phyloP scores from a whole-genome alignment of 805 yeast genomes.

The Kazachstania africana region DNA sequence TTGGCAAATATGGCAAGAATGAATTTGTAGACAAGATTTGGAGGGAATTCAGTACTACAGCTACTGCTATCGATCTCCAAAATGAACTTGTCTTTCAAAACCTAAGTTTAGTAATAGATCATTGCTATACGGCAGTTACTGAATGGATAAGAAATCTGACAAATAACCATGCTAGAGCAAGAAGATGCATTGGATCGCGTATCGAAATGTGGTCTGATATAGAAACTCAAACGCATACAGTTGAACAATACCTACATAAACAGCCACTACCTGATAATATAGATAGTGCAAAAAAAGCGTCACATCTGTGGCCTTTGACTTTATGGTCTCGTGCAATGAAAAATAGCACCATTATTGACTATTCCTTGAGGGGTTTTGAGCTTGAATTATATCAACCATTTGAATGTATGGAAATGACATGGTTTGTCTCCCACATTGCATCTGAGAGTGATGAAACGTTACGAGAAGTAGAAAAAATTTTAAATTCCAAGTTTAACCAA shows the following conservation, averaged over 20 bases:
- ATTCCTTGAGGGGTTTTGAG: slow-evolving; percentile 64
- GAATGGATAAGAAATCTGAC: slow-evolving; percentile 34
- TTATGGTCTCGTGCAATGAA: slow-evolving; percentile 61
- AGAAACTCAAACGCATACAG: slow-evolving; percentile 60
- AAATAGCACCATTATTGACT: slow-evolving; percentile 57
- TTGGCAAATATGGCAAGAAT: slow-evolving; percentile 37
- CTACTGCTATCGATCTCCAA: slow-evolving; percentile 3
- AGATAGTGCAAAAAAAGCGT: slow-evolving; percentile 5
- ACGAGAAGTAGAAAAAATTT: slow-evolving; percentile 24
- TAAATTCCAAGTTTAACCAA: slow-evolving; percentile 25
- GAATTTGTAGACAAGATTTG: slow-evolving; percentile 33
- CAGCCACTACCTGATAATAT: slow-evolving; percentile 19
- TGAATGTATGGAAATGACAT: slow-evolving; percentile 57
- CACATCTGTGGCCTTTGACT: slow-evolving; percentile 51
- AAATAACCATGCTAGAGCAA: slow-evolving; percentile 71
- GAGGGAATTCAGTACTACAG: slow-evolving; percentile 26
- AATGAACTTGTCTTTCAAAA: slow-evolving; percentile 1
- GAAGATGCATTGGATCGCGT: slow-evolving; percentile 57
- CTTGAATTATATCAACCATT: slow-evolving; percentile 59
- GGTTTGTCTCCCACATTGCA: slow-evolving; percentile 49
- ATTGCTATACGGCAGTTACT: slow-evolving; percentile 36
- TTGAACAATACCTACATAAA: slow-evolving; percentile 38
- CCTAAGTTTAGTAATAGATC: slow-evolving; percentile 24
- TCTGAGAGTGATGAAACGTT: slow-evolving; percentile 37
- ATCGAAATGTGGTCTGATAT: slow-evolving; percentile 61